These are phyloP conservation scores for Orbilia ellipsospora DNA, from an alignment of 2,329 filamentous ascomycete species.

Conservation along the genomic window DNA sequence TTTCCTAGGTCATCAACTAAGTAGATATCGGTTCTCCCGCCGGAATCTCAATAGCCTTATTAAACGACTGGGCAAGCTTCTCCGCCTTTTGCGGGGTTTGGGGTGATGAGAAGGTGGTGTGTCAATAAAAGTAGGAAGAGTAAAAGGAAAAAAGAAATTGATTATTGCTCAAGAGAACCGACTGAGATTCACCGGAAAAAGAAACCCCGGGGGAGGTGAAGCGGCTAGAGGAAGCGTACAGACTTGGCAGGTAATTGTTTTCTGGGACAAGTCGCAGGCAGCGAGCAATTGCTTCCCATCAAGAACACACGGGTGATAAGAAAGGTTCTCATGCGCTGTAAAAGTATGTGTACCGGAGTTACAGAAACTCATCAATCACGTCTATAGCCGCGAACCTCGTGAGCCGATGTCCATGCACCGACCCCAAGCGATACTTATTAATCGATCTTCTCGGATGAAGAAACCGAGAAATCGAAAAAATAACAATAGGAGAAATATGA, in stretches of 20 bases:
- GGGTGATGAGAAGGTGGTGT: constrained; percentile 46
- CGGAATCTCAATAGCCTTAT: constrained; percentile 51
- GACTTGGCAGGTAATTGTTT: constrained; percentile 53
- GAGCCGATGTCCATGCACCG: no score
- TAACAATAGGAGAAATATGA: constrained; percentile 19
- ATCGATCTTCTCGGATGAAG: constrained; percentile 25
- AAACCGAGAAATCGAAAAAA: constrained; percentile 9
- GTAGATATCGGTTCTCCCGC: constrained; percentile 12
- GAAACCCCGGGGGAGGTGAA: constrained; percentile 49
- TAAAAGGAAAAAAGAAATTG: constrained; percentile 19
- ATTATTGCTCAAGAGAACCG: no score
- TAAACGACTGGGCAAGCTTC: constrained; percentile 55
- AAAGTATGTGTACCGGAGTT: no score
- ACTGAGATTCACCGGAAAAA: constrained; percentile 51
- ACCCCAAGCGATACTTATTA: no score
- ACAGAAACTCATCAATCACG: background rate
- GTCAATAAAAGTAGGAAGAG: constrained; percentile 48
- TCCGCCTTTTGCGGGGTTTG: constrained; percentile 56
- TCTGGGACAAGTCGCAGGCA: constrained; percentile 49
- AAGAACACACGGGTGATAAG: constrained; percentile 8
- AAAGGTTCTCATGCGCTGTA: background rate
- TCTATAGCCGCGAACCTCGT: background rate
- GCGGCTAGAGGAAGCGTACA: constrained; percentile 45
- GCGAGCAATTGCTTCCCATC: constrained; percentile 27
- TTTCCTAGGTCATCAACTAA: constrained; percentile 22